Conservation (phyloP, 2,329 filamentous ascomycete genomes). For the Zymoseptoria crescenta region DNA sequence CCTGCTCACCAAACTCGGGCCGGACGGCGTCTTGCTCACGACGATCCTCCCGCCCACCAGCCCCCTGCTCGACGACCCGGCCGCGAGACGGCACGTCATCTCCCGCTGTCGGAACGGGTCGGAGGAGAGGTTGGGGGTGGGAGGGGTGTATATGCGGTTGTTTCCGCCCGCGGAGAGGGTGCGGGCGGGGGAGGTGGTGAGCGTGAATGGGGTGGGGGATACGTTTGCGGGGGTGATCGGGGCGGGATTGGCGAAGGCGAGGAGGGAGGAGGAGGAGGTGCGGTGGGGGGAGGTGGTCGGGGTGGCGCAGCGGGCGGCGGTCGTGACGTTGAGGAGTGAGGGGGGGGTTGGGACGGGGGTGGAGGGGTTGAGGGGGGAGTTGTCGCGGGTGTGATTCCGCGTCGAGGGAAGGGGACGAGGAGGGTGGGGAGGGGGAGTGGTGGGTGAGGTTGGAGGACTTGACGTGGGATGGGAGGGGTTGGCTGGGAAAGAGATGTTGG, state of each 20-base stretch:
- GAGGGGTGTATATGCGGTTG: slow-evolving; percentile 75
- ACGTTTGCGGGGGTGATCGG: slow-evolving; percentile 81
- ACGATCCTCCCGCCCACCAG: slow-evolving; percentile 62
- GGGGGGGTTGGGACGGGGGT: no score
- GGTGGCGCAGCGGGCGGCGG: no score
- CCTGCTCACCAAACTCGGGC: slow-evolving; percentile 76
- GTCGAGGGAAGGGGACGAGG: no score
- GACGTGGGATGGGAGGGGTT: no score
- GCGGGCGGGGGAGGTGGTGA: slow-evolving; percentile 58
- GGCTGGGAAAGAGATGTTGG: no score
- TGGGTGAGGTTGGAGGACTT: no score
- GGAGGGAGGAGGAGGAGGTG: slow-evolving; percentile 37
- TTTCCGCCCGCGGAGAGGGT: slow-evolving; percentile 60
- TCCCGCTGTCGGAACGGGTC: slow-evolving; percentile 47
- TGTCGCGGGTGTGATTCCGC: no score
- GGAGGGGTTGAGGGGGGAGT: no score
- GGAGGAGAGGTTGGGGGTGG: slow-evolving; percentile 47
- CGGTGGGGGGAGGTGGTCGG: no score
- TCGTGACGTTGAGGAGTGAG: no score
- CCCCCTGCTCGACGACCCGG: slow-evolving; percentile 53
- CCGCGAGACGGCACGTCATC: slow-evolving; percentile 63
- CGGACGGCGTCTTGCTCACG: slow-evolving; percentile 66
- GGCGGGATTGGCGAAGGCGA: slow-evolving; percentile 59
- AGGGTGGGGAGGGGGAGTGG: no score
- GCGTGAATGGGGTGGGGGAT: slow-evolving; percentile 91